Evolutionary conservation across 805 yeast species (phyloP).

Genomic region (Ogataea thermomethanolica): DNA sequence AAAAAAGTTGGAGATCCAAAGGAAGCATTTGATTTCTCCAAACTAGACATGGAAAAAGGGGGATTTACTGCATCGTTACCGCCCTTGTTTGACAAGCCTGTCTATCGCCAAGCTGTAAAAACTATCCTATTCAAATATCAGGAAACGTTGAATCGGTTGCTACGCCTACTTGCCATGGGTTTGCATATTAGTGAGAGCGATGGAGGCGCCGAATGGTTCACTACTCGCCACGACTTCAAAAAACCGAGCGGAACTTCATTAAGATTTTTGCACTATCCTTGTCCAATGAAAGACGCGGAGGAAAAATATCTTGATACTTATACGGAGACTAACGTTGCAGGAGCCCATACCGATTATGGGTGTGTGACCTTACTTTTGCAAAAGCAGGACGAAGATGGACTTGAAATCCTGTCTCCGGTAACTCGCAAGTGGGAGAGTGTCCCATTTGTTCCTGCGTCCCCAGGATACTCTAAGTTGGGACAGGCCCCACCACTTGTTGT

Average conservation of each 20-base stretch:
- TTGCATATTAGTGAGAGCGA: constrained; percentile 52
- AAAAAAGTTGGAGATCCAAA: too few relatives aligned
- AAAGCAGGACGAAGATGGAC: constrained; percentile 65
- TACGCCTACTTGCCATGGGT: constrained; percentile 58
- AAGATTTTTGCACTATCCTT: constrained; percentile 71
- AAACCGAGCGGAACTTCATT: constrained; percentile 59
- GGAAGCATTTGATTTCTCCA: too few relatives aligned
- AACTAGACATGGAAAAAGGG: too few relatives aligned
- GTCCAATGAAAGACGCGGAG: constrained; percentile 40
- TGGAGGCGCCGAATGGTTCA: constrained; percentile 61
- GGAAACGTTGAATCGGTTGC: constrained; percentile 24
- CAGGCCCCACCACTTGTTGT: constrained; percentile 71
- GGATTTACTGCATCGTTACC: too few relatives aligned
- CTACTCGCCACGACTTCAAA: constrained; percentile 50
- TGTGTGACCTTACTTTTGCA: constrained; percentile 71
- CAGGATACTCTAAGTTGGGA: constrained; percentile 34
- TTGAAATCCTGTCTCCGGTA: constrained; percentile 58
- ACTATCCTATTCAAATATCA: too few relatives aligned
- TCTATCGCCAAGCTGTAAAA: too few relatives aligned
- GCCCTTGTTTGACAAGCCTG: too few relatives aligned
- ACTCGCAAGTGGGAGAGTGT: constrained; percentile 63
- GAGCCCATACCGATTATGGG: constrained; percentile 87
- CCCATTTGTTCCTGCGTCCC: constrained; percentile 49
- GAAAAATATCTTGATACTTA: constrained; percentile 48
- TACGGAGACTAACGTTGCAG: constrained; percentile 46